phyloP scores from a whole-genome alignment of 148 eudicot genomes.

The Drosera capensis region DNA sequence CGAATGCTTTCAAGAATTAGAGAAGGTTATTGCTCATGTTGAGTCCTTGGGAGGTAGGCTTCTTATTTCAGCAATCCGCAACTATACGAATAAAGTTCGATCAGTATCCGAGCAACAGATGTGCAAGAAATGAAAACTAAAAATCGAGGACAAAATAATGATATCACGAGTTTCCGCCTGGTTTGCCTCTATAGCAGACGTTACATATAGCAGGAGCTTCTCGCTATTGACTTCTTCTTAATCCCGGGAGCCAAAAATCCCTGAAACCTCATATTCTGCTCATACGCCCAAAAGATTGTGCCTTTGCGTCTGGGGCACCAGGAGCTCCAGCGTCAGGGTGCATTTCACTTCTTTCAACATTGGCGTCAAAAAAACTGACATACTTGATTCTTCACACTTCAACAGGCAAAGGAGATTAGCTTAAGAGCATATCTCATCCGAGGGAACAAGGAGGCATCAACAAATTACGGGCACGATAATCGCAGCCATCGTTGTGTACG shows the following conservation, averaged over 20 bases:
- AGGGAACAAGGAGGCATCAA: neutral
- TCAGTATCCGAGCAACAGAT: neutral
- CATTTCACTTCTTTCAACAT: neutral
- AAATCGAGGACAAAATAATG: too few species aligned
- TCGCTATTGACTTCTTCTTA: too few species aligned
- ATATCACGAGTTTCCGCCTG: too few species aligned
- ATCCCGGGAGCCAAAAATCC: too few species aligned
- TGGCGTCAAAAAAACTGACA: too few species aligned
- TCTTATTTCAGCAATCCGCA: too few species aligned
- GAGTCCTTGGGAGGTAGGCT: constrained; percentile 43
- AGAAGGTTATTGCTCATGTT: constrained; percentile 18
- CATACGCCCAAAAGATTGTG: too few species aligned
- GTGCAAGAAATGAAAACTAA: too few species aligned
- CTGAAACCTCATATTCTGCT: too few species aligned
- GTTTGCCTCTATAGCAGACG: too few species aligned
- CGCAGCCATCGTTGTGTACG: neutral
- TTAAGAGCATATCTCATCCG: neutral
- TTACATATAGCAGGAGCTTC: too few species aligned
- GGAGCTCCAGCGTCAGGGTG: neutral
- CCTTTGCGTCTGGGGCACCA: neutral
- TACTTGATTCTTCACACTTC: neutral
- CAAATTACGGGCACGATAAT: neutral
- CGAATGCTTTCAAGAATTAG: constrained; percentile 34
- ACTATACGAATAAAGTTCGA: too few species aligned
- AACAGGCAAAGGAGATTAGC: neutral